Base-by-base conservation (phyloP, 78 protist genomes). In the Dictyostelium capitatum region DNA sequence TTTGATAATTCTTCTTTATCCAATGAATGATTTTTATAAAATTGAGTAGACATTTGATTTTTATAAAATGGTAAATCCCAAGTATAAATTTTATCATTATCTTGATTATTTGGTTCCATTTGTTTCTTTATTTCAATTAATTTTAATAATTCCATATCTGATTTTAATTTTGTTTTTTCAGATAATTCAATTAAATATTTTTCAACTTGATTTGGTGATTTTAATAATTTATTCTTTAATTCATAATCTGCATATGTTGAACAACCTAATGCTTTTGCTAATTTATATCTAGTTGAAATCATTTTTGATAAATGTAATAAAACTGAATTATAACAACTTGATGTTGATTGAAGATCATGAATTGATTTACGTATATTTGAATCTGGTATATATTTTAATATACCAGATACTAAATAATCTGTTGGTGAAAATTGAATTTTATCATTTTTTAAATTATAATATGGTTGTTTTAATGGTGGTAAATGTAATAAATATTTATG, bases 201-300 rank as follows among this genome's bases (percentile, higher is more conserved):
- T 4, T 32, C 17, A 19, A 72, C 92, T n/a, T 77, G 65, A n/a
- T 78, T 64, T 37, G 92, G 92, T 20, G 92, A 50, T 50, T 87
- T 80, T 37, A 87, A 56, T 50, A 87, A 62, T 64, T 87, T 87
- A 17, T 65, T 62, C 6, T 74, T 46, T 47, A 87, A 62, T 20
- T 75, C 64, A 47, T 77, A 87, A 23, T 46, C 43, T 6, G 92
- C 37, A 47, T 48, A 87, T 19, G 48, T 56, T 23, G 4, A 3
- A 62, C 37, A 87, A 15, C 83, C 83, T 6, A 87, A 50, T 1
- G 20, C 0, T 3, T 87, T 77, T 7, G 84, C 92, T 8, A 87
- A 19, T 65, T 46, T 72, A 43, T 57, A 59, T 20, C 91, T 20
- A 46, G 12, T 12, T 46, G 8, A 4, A 4, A 78, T 54, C 10